Conservation (phyloP, 164 flowering plant species). For the Aristolochia fimbriata region DNA sequence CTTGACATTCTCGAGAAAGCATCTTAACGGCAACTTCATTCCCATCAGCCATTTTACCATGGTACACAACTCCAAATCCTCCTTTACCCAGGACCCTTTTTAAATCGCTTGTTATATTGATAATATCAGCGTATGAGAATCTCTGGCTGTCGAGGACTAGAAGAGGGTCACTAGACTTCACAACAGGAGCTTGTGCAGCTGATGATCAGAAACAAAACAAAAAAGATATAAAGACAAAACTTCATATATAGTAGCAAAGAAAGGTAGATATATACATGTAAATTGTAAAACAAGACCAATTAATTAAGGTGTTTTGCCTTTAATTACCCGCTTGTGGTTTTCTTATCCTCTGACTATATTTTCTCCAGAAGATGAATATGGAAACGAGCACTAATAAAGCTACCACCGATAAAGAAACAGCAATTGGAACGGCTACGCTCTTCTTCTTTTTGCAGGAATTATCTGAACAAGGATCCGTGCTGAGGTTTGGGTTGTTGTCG, state of each 20-base stretch:
- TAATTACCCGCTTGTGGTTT: not conserved
- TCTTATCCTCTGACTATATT: not conserved
- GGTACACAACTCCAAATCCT: slow-evolving; percentile 41
- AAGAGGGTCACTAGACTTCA: not conserved
- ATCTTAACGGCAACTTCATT: slow-evolving; percentile 41
- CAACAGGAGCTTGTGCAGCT: no score
- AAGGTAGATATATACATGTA: not conserved
- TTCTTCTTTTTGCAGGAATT: not conserved
- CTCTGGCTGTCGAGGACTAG: slow-evolving; percentile 6
- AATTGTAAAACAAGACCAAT: not conserved
- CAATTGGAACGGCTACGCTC: not conserved
- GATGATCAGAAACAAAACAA: not conserved
- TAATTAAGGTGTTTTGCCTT: not conserved
- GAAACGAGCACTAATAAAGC: not conserved
- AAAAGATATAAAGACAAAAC: not conserved
- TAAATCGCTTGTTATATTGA: slow-evolving; percentile 31
- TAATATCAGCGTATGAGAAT: slow-evolving; percentile 26
- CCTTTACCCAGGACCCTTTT: slow-evolving; percentile 33
- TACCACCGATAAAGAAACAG: not conserved
- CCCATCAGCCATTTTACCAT: slow-evolving; percentile 25
- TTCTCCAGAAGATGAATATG: not conserved
- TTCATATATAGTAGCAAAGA: not conserved
- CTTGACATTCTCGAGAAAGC: slow-evolving; percentile 23
- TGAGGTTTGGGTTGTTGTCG: not conserved
- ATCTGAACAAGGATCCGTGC: not conserved